Evolutionary conservation across 2,329 filamentous ascomycete genomes (phyloP).

Genomic region (Diaporthe sp.): DNA sequence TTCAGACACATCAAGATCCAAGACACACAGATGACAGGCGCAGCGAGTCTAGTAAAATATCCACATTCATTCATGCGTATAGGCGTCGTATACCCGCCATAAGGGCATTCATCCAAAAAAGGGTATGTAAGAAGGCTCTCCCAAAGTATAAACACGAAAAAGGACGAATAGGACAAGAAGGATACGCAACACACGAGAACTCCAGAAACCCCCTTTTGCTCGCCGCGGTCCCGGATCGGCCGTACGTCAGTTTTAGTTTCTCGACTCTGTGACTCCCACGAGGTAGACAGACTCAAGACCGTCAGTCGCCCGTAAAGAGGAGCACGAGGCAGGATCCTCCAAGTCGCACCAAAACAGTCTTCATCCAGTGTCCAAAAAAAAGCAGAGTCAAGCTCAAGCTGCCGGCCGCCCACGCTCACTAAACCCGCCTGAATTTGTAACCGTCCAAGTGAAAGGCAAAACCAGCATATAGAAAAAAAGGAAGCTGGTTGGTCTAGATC

Average conservation of each 20-base stretch:
- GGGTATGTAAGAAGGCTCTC: neutral
- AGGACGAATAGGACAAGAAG: neutral
- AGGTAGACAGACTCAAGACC: neutral
- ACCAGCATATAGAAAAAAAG: neutral
- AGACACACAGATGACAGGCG: neutral
- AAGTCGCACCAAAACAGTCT: neutral
- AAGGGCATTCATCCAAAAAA: constrained; percentile 8
- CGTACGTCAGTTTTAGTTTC: neutral
- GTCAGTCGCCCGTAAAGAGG: neutral
- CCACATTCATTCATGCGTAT: constrained; percentile 6
- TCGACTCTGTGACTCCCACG: neutral
- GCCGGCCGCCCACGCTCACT: neutral
- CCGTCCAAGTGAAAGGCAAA: neutral
- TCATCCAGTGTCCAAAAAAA: neutral
- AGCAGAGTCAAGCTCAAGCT: neutral
- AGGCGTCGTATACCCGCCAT: constrained; percentile 12
- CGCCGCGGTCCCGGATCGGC: neutral
- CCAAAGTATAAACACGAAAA: constrained; percentile 9
- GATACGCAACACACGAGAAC: neutral
- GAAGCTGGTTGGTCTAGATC: constrained; percentile 20
- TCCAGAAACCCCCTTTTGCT: neutral
- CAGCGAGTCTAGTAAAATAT: neutral
- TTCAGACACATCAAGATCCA: neutral
- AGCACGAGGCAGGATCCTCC: neutral
- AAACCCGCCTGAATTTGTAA: neutral